Evolutionary conservation across 1,284 basidiomycete genomes (phyloP).

Genomic region (Bondarzewia mesenterica): DNA sequence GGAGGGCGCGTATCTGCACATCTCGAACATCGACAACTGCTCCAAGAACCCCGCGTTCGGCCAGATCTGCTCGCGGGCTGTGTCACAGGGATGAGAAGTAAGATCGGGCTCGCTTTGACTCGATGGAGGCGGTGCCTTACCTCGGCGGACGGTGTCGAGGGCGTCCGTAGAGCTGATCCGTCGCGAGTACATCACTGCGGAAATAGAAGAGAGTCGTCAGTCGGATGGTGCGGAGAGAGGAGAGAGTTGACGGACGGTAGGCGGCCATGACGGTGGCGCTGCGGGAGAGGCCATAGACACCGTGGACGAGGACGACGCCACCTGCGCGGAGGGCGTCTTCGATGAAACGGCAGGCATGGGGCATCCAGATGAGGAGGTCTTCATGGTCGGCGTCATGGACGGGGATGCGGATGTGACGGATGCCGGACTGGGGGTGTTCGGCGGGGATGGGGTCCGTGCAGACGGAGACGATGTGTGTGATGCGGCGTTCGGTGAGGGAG

Average conservation of each 20-base stretch:
- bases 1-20: constrained; percentile 63
- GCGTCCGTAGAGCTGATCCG: constrained; percentile 52
- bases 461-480: constrained; percentile 72
- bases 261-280: constrained; percentile 79
- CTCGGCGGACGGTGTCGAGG: constrained; percentile 51
- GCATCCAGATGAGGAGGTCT: constrained; percentile 73
- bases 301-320: constrained; percentile 79
- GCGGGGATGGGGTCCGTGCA: constrained; percentile 67
- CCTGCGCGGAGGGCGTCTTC: constrained; percentile 58
- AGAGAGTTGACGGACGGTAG: constrained; percentile 47
- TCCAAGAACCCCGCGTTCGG: constrained; percentile 70
- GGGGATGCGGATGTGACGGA: constrained; percentile 60
- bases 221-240: constrained; percentile 1
- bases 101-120: neutral
- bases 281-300: constrained; percentile 75
- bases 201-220: constrained; percentile 8
- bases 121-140: constrained; percentile 25
- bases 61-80: constrained; percentile 65
- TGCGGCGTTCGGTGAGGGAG: constrained; percentile 62
- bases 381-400: constrained; percentile 80
- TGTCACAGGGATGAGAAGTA: neutral
- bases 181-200: constrained; percentile 65
- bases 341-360: constrained; percentile 74
- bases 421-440: constrained; percentile 64
- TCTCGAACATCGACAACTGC: constrained; percentile 68